These are phyloP conservation scores for Pseudozyma sp. DNA, from an alignment of 1,284 basidiomycete species.

Conservation along the genomic window DNA sequence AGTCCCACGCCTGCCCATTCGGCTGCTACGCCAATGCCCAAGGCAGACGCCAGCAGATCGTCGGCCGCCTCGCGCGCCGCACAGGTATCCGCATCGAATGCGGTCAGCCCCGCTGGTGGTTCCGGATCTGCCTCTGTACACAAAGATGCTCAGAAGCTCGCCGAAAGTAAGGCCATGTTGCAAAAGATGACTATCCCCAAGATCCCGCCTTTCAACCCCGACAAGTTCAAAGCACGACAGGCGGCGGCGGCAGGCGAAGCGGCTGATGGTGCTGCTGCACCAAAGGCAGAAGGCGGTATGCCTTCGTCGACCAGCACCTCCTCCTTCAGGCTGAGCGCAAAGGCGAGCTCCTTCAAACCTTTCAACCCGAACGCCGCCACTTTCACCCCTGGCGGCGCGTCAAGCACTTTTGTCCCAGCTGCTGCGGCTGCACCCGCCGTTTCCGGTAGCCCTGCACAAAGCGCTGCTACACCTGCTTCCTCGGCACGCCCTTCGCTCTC, in stretches of 20 bases:
- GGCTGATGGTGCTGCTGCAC: conserved; percentile 15
- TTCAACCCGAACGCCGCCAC: conserved; percentile 70
- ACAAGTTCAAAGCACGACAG: conserved; percentile 59
- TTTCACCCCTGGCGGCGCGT: conserved; percentile 70
- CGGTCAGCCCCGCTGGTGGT: conserved; percentile 33
- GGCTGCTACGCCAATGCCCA: conserved; percentile 13
- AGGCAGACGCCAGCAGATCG: conserved; percentile 31
- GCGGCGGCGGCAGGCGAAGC: conserved; percentile 22
- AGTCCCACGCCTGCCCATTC: conserved; percentile 53
- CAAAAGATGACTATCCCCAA: conserved; percentile 77
- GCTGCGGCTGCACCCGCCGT: conserved; percentile 8
- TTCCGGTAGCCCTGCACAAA: conserved; percentile 22
- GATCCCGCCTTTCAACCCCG: conserved; percentile 91
- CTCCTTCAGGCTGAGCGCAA: conserved; percentile 84
- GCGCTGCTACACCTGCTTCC: conserved; percentile 17
- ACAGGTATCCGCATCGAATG: conserved; percentile 26
- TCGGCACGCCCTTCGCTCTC: conserved; percentile 70
- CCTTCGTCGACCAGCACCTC: conserved; percentile 56
- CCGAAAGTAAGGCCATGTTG: conserved; percentile 65
- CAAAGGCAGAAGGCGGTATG: conserved; percentile 27
- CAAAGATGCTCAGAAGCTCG: conserved; percentile 40
- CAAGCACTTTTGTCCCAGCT: conserved; percentile 22
- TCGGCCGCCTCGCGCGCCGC: conserved; percentile 31
- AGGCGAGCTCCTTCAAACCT: conserved; percentile 80
- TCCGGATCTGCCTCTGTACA: conserved; percentile 24